phyloP scores from a whole-genome alignment of 2,329 filamentous ascomycete species.

The Arthroderma sp. region DNA sequence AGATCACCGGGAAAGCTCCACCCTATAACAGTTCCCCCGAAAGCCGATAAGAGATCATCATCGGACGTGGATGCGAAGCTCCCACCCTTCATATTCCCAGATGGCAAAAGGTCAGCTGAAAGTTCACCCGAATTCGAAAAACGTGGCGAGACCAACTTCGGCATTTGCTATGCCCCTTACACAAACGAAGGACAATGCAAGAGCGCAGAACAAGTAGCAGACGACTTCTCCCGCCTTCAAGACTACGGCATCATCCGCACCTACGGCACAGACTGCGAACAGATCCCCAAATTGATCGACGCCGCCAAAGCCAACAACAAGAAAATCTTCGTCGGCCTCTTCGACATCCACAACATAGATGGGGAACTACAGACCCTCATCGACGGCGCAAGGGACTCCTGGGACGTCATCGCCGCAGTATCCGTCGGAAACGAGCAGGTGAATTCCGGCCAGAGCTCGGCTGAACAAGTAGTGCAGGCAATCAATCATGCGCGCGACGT shows the following conservation, averaged over 20 bases:
- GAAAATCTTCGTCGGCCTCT: constrained; percentile 64
- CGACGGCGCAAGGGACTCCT: constrained; percentile 47
- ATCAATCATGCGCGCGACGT: constrained; percentile 44
- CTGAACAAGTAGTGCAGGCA: constrained; percentile 41
- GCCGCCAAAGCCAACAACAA: constrained; percentile 52
- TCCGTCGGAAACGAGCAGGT: constrained; percentile 72
- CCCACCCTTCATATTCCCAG: too few species aligned
- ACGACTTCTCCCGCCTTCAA: constrained; percentile 49
- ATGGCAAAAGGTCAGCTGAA: too few species aligned
- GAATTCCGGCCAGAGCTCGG: constrained; percentile 45
- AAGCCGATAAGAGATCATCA: too few species aligned
- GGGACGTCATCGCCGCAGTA: constrained; percentile 56
- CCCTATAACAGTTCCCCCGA: too few species aligned
- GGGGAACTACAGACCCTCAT: constrained; percentile 50
- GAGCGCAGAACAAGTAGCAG: constrained; percentile 44
- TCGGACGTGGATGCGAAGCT: too few species aligned
- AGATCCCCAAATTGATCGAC: constrained; percentile 48
- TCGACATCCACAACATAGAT: constrained; percentile 44
- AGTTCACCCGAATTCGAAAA: too few species aligned
- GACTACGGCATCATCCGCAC: constrained; percentile 54
- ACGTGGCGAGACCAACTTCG: constrained; percentile 18
- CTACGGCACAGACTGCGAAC: constrained; percentile 70
- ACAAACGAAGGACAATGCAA: constrained; percentile 52
- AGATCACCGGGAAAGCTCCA: too few species aligned
- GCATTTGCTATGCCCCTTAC: constrained; percentile 48